A percentile compares a stretch with the other conserved stretches of the same genome.
Evolutionary conservation across 305 asterid species (phyloP).

Genomic region (Solanum hybrid): DNA sequence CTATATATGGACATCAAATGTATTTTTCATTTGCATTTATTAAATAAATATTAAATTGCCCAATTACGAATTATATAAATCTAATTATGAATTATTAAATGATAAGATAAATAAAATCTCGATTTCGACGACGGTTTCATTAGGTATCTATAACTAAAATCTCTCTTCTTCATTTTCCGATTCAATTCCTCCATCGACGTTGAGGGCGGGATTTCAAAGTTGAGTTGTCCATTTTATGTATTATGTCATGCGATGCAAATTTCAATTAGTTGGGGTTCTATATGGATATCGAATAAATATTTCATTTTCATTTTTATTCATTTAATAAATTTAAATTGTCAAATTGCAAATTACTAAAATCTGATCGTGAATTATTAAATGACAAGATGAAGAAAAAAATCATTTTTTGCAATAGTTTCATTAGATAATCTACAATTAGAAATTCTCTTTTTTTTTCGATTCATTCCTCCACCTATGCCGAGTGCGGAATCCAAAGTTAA

Average conservation of each 20-base stretch:
- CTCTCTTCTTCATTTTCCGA: background rate
- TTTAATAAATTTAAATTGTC: background rate
- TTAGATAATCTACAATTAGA: background rate
- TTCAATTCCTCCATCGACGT: background rate
- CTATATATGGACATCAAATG: too few relatives aligned
- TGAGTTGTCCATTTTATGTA: background rate
- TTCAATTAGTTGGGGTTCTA: background rate
- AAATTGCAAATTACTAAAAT: background rate
- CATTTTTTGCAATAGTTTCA: background rate
- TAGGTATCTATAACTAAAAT: too few relatives aligned
- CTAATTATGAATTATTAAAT: too few relatives aligned
- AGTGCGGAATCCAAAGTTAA: background rate
- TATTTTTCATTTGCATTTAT: too few relatives aligned
- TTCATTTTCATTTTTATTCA: background rate
- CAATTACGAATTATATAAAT: background rate
- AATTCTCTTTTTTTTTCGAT: background rate
- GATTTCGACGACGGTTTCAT: background rate
- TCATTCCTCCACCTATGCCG: background rate
- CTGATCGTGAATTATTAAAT: background rate
- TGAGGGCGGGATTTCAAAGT: background rate
- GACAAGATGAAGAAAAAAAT: background rate
- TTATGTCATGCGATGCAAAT: background rate
- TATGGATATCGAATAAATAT: background rate
- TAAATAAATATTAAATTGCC: too few relatives aligned
- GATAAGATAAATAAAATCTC: background rate